These are phyloP conservation scores for Dittrichia graveolens DNA, from an alignment of 129 eudicot genomes.

Conservation along the genomic window DNA sequence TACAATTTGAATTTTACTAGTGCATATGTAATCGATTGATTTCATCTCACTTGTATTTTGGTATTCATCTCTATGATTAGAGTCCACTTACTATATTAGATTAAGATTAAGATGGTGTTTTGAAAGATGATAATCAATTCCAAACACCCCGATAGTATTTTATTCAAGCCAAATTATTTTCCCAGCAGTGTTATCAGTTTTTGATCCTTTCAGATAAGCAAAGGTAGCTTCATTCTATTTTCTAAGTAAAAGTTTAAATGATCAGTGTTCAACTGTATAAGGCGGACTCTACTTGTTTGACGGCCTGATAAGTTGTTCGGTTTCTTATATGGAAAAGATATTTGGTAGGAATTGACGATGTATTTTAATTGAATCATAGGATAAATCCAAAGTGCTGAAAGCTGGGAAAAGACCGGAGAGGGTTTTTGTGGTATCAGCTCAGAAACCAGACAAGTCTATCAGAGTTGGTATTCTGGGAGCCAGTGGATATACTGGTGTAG, in stretches of 20 bases:
- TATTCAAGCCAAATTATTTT: background rate
- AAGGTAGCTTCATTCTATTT: background rate
- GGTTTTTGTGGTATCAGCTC: conserved; percentile 54
- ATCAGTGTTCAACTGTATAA: background rate
- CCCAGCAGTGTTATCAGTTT: background rate
- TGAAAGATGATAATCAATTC: too few species aligned
- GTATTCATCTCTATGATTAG: background rate
- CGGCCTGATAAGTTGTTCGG: background rate
- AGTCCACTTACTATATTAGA: background rate
- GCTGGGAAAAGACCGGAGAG: conserved; percentile 38
- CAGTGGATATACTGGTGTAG: conserved; percentile 96
- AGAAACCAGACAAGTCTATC: conserved; percentile 48
- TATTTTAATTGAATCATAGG: conserved; percentile 43
- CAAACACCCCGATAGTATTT: too few species aligned
- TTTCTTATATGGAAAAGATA: background rate
- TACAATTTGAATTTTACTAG: background rate
- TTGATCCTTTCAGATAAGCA: background rate
- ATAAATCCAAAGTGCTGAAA: conserved; percentile 33
- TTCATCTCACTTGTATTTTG: background rate
- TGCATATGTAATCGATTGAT: background rate
- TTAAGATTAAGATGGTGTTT: too few species aligned
- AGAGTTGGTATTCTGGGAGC: conserved; percentile 99
- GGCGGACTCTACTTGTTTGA: background rate
- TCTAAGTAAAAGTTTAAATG: background rate
- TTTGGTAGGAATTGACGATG: background rate